Percentiles rank a stretch among this genome's conserved stretches.
Conservation (phyloP, 2,329 filamentous ascomycete species). For the Apiospora rasikravindrae region DNA sequence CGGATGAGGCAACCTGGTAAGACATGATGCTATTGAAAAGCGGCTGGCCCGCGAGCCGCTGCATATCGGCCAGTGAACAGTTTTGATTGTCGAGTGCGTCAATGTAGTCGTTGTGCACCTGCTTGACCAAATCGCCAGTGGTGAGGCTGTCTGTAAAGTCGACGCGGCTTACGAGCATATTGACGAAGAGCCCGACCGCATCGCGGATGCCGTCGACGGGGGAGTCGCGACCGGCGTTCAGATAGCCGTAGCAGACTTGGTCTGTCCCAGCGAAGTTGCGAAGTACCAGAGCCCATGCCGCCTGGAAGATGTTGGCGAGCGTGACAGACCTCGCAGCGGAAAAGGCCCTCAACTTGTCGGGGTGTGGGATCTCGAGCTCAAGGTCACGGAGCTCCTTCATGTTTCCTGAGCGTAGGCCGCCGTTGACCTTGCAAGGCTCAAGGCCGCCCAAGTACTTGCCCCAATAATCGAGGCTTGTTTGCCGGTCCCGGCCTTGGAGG, state of each 20-base stretch:
- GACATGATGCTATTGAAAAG: conserved; percentile 23
- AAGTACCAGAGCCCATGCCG: neutral
- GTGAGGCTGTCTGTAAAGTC: conserved; percentile 39
- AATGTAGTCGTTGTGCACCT: conserved; percentile 52
- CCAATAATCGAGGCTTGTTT: conserved; percentile 35
- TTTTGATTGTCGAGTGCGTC: conserved; percentile 53
- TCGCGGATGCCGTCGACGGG: conserved; percentile 53
- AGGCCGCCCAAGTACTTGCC: conserved; percentile 31
- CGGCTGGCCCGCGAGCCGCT: conserved; percentile 32
- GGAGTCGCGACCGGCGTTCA: conserved; percentile 58
- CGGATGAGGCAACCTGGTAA: conserved; percentile 19
- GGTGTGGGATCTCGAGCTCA: conserved; percentile 27
- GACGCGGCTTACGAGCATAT: conserved; percentile 58
- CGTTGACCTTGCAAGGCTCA: conserved; percentile 36
- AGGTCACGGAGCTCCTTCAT: conserved; percentile 23
- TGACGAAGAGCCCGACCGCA: conserved; percentile 58
- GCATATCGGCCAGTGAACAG: conserved; percentile 54
- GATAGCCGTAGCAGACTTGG: conserved; percentile 37
- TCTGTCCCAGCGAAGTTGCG: conserved; percentile 1
- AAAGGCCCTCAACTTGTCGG: conserved; percentile 36
- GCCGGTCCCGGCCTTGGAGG: conserved; percentile 27
- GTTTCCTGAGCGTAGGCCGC: conserved; percentile 8
- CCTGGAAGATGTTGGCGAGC: neutral
- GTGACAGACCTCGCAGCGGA: conserved; percentile 50
- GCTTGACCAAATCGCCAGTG: conserved; percentile 46